phyloP scores from a whole-genome alignment of 2,329 filamentous ascomycete genomes.

The Arthrocladium fulminans region DNA sequence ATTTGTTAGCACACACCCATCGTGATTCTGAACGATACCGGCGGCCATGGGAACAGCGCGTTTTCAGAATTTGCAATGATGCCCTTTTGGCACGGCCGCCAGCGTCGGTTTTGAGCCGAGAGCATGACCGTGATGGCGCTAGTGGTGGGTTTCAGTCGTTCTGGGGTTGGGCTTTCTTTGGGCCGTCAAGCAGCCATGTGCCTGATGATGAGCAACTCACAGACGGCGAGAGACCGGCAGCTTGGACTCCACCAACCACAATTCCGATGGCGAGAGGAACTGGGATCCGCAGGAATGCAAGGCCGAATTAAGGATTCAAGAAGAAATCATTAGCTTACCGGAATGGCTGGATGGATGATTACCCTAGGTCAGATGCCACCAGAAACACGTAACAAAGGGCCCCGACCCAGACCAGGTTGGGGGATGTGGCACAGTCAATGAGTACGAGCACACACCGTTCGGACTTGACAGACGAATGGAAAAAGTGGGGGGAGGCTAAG shows the following conservation, averaged over 20 bases:
- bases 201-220: slow-evolving; percentile 6
- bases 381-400: slow-evolving; percentile 1
- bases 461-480: neutral
- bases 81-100: neutral
- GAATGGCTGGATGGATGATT: slow-evolving; percentile 7
- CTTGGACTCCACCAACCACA: slow-evolving; percentile 9
- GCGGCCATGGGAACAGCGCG: neutral
- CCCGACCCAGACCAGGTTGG: slow-evolving; percentile 8
- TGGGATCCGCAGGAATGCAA: slow-evolving; percentile 3
- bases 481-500: slow-evolving; percentile 10
- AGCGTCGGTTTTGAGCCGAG: slow-evolving; percentile 1
- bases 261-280: neutral
- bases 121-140: slow-evolving; percentile 9
- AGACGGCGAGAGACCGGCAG: slow-evolving; percentile 5
- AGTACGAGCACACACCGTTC: slow-evolving; percentile 1
- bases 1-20: slow-evolving; percentile 2
- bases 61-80: neutral
- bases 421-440: slow-evolving; percentile 7
- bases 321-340: slow-evolving; percentile 9
- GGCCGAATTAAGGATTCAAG: slow-evolving; percentile 3
- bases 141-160: slow-evolving; percentile 9
- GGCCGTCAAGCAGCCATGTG: slow-evolving; percentile 7
- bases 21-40: neutral
- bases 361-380: slow-evolving; percentile 7
- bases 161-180: slow-evolving; percentile 5